These are phyloP conservation scores for Didymella segeticola DNA, from an alignment of 2,329 filamentous ascomycete genomes.

Conservation along the genomic window DNA sequence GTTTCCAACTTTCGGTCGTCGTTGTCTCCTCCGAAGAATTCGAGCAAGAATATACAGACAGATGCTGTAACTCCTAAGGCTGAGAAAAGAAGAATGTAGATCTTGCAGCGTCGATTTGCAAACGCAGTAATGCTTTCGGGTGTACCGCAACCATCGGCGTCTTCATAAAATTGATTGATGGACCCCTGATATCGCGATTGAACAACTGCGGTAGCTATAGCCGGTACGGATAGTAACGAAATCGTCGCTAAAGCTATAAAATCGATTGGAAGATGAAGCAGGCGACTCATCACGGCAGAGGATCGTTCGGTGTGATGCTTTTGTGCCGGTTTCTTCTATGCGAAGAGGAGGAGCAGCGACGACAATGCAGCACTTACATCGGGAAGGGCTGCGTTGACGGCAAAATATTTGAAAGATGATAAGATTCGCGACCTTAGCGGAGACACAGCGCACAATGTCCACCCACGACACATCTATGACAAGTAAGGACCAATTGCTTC, in stretches of 20 bases:
- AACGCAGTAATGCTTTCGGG: constrained; percentile 1
- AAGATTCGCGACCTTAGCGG: background rate
- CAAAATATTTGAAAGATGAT: background rate
- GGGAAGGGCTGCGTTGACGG: background rate
- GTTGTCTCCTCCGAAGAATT: background rate
- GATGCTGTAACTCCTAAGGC: background rate
- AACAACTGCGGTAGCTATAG: background rate
- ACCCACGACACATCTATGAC: background rate
- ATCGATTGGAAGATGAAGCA: background rate
- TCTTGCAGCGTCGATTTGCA: constrained; percentile 3
- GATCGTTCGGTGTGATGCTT: background rate
- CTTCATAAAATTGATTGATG: constrained; percentile 1
- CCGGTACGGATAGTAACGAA: background rate
- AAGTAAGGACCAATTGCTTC: background rate
- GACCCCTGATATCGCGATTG: background rate
- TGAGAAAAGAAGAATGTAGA: background rate
- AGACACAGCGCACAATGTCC: background rate
- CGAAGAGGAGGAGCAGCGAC: background rate
- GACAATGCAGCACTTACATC: background rate
- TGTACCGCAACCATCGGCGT: constrained; percentile 1
- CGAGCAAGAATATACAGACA: background rate
- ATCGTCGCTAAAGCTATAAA: background rate
- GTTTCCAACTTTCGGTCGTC: background rate
- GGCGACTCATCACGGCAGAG: background rate
- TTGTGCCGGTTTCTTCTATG: background rate